phyloP scores from a whole-genome alignment of 331 rosid species.

The Rosa hybrid region DNA sequence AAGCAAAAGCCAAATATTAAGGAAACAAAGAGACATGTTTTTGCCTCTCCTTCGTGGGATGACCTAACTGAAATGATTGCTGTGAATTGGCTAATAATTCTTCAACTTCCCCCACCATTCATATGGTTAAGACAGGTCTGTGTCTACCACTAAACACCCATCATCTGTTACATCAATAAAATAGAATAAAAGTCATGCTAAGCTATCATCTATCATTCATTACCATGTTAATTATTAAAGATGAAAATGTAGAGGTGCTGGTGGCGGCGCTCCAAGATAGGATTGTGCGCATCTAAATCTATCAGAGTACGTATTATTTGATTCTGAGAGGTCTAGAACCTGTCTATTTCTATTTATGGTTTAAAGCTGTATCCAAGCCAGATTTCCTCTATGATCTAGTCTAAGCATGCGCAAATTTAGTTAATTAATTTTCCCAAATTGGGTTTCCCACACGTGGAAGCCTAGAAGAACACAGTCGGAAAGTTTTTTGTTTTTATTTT shows the following conservation, averaged over 20 bases:
- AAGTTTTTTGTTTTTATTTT: too few species aligned
- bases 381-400: background rate
- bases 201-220: background rate
- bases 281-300: background rate
- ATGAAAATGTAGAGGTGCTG: background rate
- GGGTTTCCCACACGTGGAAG: background rate
- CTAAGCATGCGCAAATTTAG: background rate
- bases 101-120: background rate
- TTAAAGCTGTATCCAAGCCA: background rate
- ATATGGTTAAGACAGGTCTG: constrained; percentile 20
- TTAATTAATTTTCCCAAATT: background rate
- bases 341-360: background rate
- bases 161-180: constrained; percentile 6
- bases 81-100: constrained; percentile 5
- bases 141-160: constrained; percentile 27
- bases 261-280: constrained; percentile 21
- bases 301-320: background rate
- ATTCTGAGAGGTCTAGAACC: background rate
- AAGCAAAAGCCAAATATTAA: constrained; percentile 2
- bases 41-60: constrained; percentile 27
- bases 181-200: background rate
- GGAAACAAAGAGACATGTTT: background rate
- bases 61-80: constrained; percentile 47
- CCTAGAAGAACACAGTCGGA: background rate
- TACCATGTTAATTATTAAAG: background rate